These are phyloP conservation scores for Lentinula sp. DNA, from an alignment of 768 basidiomycete genomes.

Conservation along the genomic window DNA sequence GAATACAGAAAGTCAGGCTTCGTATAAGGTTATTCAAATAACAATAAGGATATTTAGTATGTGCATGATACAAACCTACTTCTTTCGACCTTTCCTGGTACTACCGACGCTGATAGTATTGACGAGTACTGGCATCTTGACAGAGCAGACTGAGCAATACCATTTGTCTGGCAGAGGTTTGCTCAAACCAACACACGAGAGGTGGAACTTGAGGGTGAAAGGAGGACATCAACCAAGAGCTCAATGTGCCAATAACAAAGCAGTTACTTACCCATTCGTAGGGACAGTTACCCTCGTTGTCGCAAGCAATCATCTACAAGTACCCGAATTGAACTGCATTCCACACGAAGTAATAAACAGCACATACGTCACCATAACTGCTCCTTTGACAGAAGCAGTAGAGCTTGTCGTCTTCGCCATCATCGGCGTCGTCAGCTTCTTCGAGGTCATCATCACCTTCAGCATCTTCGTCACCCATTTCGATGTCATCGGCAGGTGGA, in stretches of 20 bases:
- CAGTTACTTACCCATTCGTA: constrained; percentile 58
- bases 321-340: background rate
- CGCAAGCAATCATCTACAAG: constrained; percentile 64
- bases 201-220: constrained; percentile 41
- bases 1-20: background rate
- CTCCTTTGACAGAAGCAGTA: constrained; percentile 50
- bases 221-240: background rate
- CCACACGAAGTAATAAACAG: background rate
- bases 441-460: background rate
- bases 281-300: constrained; percentile 56
- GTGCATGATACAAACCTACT: background rate
- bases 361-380: constrained; percentile 43
- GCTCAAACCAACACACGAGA: constrained; percentile 52
- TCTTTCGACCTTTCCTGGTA: constrained; percentile 6
- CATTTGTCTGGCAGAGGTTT: constrained; percentile 44
- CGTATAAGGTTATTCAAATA: background rate
- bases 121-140: constrained; percentile 15
- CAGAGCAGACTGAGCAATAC: constrained; percentile 36
- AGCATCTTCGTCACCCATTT: constrained; percentile 14
- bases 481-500: constrained; percentile 30
- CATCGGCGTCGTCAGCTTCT: constrained; percentile 21
- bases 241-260: background rate
- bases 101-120: background rate
- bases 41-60: background rate
- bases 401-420: constrained; percentile 40